Percentiles rank a stretch among this genome's conserved stretches.
These are phyloP conservation scores for Didymella segeticola DNA, from an alignment of 2,329 filamentous ascomycete genomes.

Conservation along the genomic window DNA sequence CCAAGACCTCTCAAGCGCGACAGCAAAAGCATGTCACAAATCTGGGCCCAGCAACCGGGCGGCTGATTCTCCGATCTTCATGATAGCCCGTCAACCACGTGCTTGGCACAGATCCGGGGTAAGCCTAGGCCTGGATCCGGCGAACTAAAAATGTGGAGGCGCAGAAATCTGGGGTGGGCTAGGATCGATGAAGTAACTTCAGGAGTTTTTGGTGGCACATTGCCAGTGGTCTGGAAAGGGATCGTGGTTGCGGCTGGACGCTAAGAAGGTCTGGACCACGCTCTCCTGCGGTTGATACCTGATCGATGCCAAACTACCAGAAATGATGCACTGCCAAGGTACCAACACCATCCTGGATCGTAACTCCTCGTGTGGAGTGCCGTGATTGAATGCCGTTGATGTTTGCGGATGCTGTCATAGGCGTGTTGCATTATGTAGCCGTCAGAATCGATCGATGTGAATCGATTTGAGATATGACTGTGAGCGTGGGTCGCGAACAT, in stretches of 20 bases:
- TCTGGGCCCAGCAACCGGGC: slow-evolving; percentile 14
- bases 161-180: neutral
- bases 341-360: neutral
- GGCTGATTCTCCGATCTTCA: slow-evolving; percentile 9
- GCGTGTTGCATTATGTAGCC: slow-evolving; percentile 3
- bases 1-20: slow-evolving; percentile 6
- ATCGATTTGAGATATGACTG: neutral
- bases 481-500: neutral
- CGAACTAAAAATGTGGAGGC: neutral
- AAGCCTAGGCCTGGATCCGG: neutral
- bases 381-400: slow-evolving; percentile 8
- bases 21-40: slow-evolving; percentile 4
- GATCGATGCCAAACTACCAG: neutral
- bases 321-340: slow-evolving; percentile 10
- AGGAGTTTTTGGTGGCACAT: neutral
- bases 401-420: slow-evolving; percentile 9
- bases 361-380: neutral
- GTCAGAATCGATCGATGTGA: neutral
- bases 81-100: slow-evolving; percentile 13
- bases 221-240: slow-evolving; percentile 1
- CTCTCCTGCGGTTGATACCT: neutral
- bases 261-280: slow-evolving; percentile 15
- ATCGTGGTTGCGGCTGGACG: slow-evolving; percentile 2
- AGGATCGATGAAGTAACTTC: neutral
- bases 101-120: slow-evolving; percentile 17